Conservation (phyloP, 257 asterid species). For the Ophiorrhiza pumila region DNA sequence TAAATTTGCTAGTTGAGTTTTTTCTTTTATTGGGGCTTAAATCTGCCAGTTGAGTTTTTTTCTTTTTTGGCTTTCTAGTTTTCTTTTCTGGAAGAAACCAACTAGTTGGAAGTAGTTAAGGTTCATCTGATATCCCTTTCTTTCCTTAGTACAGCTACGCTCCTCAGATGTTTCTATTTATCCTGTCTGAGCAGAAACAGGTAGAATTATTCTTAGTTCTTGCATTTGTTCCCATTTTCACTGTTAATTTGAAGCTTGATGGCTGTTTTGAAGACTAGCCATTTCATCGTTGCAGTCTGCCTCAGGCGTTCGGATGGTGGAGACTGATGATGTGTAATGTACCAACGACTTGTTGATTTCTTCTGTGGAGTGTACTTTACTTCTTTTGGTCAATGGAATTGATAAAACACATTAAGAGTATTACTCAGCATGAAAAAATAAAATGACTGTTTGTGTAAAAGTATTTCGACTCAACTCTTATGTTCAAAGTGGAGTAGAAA, state of each 20-base stretch:
- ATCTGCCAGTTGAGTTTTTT: background rate
- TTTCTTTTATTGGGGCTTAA: background rate
- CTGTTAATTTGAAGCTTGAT: background rate
- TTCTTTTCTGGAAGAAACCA: background rate
- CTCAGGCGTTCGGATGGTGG: slow-evolving; percentile 17
- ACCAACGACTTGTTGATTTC: background rate
- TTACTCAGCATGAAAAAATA: too few relatives aligned
- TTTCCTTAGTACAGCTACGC: slow-evolving; percentile 21
- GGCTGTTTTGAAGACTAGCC: slow-evolving; percentile 19
- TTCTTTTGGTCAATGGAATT: too few relatives aligned
- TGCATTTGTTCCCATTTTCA: background rate
- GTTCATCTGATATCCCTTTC: slow-evolving; percentile 22
- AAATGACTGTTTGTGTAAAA: too few relatives aligned
- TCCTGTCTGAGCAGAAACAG: slow-evolving; percentile 19
- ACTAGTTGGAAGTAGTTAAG: slow-evolving; percentile 14
- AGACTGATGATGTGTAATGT: background rate
- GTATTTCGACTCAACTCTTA: too few relatives aligned
- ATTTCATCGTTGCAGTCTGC: slow-evolving; percentile 25
- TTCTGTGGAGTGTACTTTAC: too few relatives aligned
- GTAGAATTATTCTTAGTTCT: slow-evolving; percentile 11
- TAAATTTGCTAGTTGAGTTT: background rate
- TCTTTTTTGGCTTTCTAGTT: background rate
- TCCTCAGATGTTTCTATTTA: slow-evolving; percentile 10
- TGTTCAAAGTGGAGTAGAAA: too few relatives aligned
- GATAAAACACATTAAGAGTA: too few relatives aligned